Percentiles rank a stretch among this genome's conserved stretches.
phyloP scores from a whole-genome alignment of 2,329 filamentous ascomycete species.

The Trichoderma semiorbis region DNA sequence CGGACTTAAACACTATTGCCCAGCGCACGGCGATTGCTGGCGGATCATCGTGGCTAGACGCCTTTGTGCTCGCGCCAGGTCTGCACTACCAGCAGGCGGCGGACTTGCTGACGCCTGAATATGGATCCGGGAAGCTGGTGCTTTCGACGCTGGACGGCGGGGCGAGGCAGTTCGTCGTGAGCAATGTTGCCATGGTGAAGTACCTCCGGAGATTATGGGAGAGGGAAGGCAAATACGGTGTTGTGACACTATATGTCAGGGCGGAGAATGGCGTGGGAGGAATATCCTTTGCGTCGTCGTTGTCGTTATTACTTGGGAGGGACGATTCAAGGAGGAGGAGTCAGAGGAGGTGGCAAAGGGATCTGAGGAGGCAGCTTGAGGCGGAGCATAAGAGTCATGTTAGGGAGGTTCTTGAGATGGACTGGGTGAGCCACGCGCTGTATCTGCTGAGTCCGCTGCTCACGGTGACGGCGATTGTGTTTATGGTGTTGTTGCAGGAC shows the following conservation, averaged over 20 bases:
- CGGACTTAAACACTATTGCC: constrained; percentile 55
- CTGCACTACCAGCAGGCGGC: constrained; percentile 59
- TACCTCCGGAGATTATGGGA: constrained; percentile 38
- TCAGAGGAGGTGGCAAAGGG: background rate
- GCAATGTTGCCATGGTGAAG: constrained; percentile 50
- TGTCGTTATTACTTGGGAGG: background rate
- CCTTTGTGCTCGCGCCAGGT: constrained; percentile 56
- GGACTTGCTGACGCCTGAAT: constrained; percentile 44
- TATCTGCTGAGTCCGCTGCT: constrained; percentile 47
- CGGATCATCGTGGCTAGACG: constrained; percentile 54
- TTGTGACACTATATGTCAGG: constrained; percentile 31
- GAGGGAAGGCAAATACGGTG: constrained; percentile 20
- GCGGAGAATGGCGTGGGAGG: constrained; percentile 20
- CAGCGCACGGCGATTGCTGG: constrained; percentile 55
- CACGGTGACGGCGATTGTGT: constrained; percentile 41
- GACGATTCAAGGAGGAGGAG: background rate
- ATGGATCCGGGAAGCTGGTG: background rate
- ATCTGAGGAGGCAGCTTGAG: constrained; percentile 14
- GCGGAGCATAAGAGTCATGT: background rate
- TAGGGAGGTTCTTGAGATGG: constrained; percentile 31
- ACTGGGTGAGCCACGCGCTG: constrained; percentile 46
- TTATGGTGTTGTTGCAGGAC: constrained; percentile 47
- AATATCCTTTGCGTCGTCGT: background rate
- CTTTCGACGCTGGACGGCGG: constrained; percentile 30
- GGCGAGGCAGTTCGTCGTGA: constrained; percentile 35